Percentiles rank a stretch among this genome's conserved stretches.
These are phyloP conservation scores for Leccinum fuscescens DNA, from an alignment of 1,284 basidiomycete genomes.

Conservation along the genomic window DNA sequence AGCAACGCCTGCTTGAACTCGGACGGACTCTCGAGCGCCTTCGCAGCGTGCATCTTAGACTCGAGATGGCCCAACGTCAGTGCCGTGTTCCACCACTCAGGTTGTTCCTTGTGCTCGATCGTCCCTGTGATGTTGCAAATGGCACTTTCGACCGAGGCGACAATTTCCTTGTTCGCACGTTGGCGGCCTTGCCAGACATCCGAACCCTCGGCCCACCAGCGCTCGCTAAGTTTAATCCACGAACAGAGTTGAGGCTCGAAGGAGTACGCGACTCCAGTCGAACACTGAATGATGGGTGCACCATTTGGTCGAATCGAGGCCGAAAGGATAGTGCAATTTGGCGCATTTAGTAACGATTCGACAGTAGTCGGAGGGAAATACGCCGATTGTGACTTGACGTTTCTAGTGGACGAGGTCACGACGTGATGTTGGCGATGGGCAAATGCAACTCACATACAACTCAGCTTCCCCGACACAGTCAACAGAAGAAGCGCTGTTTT, in stretches of 20 bases:
- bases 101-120: slow-evolving; percentile 43
- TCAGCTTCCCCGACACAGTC: slow-evolving; percentile 67
- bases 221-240: slow-evolving; percentile 75
- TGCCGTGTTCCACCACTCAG: slow-evolving; percentile 77
- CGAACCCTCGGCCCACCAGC: slow-evolving; percentile 80
- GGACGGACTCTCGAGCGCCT: slow-evolving; percentile 69
- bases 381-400: slow-evolving; percentile 62
- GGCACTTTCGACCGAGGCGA: slow-evolving; percentile 55
- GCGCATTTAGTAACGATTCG: slow-evolving; percentile 53
- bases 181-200: slow-evolving; percentile 77
- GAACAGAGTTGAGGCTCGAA: slow-evolving; percentile 66
- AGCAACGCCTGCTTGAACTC: slow-evolving; percentile 80
- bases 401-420: slow-evolving; percentile 46
- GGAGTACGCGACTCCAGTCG: slow-evolving; percentile 71
- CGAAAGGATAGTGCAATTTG: slow-evolving; percentile 55
- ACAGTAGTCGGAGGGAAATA: slow-evolving; percentile 68
- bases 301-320: slow-evolving; percentile 76
- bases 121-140: slow-evolving; percentile 45
- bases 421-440: neutral
- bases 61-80: slow-evolving; percentile 84
- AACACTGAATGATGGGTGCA: slow-evolving; percentile 70
- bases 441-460: slow-evolving; percentile 62
- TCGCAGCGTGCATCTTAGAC: slow-evolving; percentile 70
- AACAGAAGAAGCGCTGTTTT: slow-evolving; percentile 68
- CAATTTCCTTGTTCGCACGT: slow-evolving; percentile 46